Percentiles rank a stretch among this genome's conserved stretches.
phyloP scores from a whole-genome alignment of 78 protist genomes.

The Cavenderia fasciculata region DNA sequence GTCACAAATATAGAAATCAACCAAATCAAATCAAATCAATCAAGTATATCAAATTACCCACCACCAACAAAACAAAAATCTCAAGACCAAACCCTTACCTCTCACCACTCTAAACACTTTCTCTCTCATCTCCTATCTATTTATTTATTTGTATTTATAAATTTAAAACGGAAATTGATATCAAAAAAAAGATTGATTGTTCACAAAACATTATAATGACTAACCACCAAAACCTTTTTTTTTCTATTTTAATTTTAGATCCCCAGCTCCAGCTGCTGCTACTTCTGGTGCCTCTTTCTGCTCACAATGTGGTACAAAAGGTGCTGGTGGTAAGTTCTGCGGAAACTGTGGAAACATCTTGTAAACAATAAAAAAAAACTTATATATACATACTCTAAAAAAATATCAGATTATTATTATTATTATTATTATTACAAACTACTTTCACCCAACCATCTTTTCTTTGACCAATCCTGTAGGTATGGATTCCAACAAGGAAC shows the following conservation, averaged over 20 bases:
- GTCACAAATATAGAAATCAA: not conserved
- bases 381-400: not conserved
- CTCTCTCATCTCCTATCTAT: too few species aligned
- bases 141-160: not conserved
- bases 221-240: not conserved
- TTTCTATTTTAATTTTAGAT: not conserved
- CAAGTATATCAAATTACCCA: not conserved
- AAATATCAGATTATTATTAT: not conserved
- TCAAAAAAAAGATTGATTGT: too few species aligned
- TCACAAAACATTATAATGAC: not conserved
- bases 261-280: not conserved
- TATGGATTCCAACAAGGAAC: too few species aligned
- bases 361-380: not conserved
- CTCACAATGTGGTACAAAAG: constrained; percentile 9
- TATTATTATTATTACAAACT: not conserved
- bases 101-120: too few species aligned
- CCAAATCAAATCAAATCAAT: not conserved
- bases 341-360: constrained; percentile 23
- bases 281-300: constrained; percentile 2
- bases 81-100: too few species aligned
- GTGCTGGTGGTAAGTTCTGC: constrained; percentile 19
- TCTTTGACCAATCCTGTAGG: too few species aligned
- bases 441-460: too few species aligned
- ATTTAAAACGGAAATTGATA: too few species aligned
- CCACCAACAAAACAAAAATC: not conserved